Evolutionary conservation across 148 eudicot genomes (phyloP).

Genomic region (Rhododendron williamsianum): DNA sequence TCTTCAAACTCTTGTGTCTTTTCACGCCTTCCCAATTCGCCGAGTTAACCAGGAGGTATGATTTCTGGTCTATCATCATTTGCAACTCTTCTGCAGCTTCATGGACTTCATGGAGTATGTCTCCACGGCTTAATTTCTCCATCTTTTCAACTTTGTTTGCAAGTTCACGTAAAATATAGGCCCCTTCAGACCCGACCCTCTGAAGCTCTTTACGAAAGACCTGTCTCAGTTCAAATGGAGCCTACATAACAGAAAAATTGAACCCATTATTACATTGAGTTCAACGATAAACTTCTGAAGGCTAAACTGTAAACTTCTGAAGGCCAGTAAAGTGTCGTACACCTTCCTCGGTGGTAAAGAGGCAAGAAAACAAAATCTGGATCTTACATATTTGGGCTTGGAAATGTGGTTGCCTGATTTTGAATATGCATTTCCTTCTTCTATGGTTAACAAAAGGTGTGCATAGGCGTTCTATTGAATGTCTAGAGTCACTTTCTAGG

Average conservation of each 20-base stretch:
- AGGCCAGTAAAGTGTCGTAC: background rate
- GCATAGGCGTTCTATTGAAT: background rate
- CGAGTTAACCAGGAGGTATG: slow-evolving; percentile 47
- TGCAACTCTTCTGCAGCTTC: slow-evolving; percentile 67
- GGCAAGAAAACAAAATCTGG: background rate
- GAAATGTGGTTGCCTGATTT: background rate
- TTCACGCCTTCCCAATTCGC: slow-evolving; percentile 39
- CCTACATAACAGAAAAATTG: slow-evolving; percentile 24
- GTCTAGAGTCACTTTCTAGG: background rate
- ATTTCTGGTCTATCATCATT: slow-evolving; percentile 57
- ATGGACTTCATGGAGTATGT: slow-evolving; percentile 40
- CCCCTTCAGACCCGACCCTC: slow-evolving; percentile 56
- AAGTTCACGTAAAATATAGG: slow-evolving; percentile 41
- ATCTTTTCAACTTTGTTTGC: slow-evolving; percentile 55
- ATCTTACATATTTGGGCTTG: background rate
- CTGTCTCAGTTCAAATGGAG: slow-evolving; percentile 51
- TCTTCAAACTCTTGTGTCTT: slow-evolving; percentile 30
- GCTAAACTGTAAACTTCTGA: background rate
- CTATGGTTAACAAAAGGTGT: background rate
- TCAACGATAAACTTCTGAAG: background rate
- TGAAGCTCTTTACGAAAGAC: slow-evolving; percentile 43
- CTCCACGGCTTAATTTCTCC: slow-evolving; percentile 50
- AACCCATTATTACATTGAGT: background rate
- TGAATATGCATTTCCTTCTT: background rate
- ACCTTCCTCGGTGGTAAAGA: background rate